These are phyloP conservation scores for Teratosphaeriaceae sp. DNA, from an alignment of 2,329 filamentous ascomycete species.

Conservation along the genomic window DNA sequence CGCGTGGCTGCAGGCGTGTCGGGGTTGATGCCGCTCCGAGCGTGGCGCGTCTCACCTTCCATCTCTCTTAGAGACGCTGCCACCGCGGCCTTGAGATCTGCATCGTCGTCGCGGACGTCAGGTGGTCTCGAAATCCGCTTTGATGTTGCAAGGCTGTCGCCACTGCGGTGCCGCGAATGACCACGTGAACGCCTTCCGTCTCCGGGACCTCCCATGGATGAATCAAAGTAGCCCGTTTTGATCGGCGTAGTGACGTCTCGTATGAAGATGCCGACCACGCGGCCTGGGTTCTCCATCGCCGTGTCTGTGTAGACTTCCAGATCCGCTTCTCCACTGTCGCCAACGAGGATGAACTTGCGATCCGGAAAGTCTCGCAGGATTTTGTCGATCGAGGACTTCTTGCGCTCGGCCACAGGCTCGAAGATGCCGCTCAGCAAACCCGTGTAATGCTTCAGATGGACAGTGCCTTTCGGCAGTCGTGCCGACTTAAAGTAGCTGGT, in stretches of 20 bases:
- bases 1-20: slow-evolving; percentile 23
- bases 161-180: slow-evolving; percentile 15
- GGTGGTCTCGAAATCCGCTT: slow-evolving; percentile 26
- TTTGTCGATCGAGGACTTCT: slow-evolving; percentile 78
- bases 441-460: slow-evolving; percentile 92
- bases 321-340: slow-evolving; percentile 94
- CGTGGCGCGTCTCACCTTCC: slow-evolving; percentile 32
- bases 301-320: slow-evolving; percentile 95
- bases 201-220: slow-evolving; percentile 37
- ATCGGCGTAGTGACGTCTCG: slow-evolving; percentile 83
- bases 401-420: slow-evolving; percentile 91
- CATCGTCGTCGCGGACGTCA: slow-evolving; percentile 39
- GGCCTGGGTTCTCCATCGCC: slow-evolving; percentile 73
- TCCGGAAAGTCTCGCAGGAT: slow-evolving; percentile 86
- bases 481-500: slow-evolving; percentile 76
- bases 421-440: slow-evolving; percentile 98
- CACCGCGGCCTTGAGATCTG: slow-evolving; percentile 42
- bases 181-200: slow-evolving; percentile 24
- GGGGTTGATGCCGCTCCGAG: slow-evolving; percentile 29
- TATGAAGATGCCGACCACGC: slow-evolving; percentile 84
- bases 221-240: slow-evolving; percentile 68
- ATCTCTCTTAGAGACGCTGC: slow-evolving; percentile 41
- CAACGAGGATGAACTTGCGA: slow-evolving; percentile 82
- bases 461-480: slow-evolving; percentile 76
- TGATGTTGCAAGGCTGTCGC: slow-evolving; percentile 25